Conservation (phyloP, 179 eudicot genomes). For the Drosera spatulata region DNA sequence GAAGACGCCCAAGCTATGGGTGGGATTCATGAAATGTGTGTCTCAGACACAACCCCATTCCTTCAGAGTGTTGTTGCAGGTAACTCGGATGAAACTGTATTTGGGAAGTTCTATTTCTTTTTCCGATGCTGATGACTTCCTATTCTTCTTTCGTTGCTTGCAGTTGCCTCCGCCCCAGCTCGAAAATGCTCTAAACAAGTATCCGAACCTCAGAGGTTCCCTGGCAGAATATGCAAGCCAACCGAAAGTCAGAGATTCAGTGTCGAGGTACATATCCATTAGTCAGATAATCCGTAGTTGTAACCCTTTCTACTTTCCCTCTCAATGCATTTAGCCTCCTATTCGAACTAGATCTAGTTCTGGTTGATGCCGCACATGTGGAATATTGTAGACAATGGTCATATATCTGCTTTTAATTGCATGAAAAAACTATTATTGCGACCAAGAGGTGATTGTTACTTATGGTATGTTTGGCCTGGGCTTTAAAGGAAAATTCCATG, state of each 20-base stretch:
- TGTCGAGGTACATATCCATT: slow-evolving; percentile 49
- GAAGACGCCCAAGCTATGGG: slow-evolving; percentile 93
- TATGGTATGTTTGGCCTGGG: no score
- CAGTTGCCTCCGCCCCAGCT: slow-evolving; percentile 90
- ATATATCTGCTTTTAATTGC: no score
- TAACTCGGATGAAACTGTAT: slow-evolving; percentile 8
- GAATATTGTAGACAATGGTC: no score
- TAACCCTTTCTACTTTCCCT: no score
- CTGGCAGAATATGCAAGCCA: slow-evolving; percentile 70
- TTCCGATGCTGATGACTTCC: not conserved
- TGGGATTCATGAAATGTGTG: slow-evolving; percentile 85
- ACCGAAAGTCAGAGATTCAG: slow-evolving; percentile 41
- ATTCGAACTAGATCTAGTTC: no score
- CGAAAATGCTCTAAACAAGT: slow-evolving; percentile 81
- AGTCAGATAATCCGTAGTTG: no score
- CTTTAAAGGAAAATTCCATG: no score
- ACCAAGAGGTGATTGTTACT: no score
- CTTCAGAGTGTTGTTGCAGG: slow-evolving; percentile 73
- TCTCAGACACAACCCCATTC: slow-evolving; percentile 98
- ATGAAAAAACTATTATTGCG: no score
- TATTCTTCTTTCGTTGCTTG: slow-evolving; percentile 12
- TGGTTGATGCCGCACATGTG: no score
- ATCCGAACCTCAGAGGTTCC: slow-evolving; percentile 58
- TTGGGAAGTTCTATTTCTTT: not conserved
- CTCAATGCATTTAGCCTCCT: no score